These are phyloP conservation scores for Aspergillus novoparasiticus DNA, from an alignment of 2,329 filamentous ascomycete genomes.

Conservation along the genomic window DNA sequence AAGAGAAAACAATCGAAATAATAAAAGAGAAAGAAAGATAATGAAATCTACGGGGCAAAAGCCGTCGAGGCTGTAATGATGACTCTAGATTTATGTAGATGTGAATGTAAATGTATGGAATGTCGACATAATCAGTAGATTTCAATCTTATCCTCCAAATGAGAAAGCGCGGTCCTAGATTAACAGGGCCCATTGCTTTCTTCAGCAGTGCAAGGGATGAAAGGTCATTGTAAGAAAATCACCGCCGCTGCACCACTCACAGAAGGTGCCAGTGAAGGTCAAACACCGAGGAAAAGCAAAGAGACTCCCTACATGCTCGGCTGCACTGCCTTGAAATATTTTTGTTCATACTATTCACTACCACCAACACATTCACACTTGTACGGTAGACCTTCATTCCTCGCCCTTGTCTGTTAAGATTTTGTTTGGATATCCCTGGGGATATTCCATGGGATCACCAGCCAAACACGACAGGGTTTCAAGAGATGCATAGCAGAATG, in stretches of 20 bases:
- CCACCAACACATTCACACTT: not conserved
- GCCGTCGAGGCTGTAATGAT: not conserved
- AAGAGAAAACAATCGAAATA: not conserved
- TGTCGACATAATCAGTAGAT: not conserved
- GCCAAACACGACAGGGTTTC: not conserved
- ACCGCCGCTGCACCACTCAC: slow-evolving; percentile 17
- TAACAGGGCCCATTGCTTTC: slow-evolving; percentile 9
- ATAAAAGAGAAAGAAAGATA: not conserved
- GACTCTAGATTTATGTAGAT: not conserved
- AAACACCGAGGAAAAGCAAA: slow-evolving; percentile 1
- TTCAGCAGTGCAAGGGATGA: slow-evolving; percentile 23
- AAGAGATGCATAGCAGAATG: slow-evolving; percentile 10
- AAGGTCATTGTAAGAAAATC: slow-evolving; percentile 9
- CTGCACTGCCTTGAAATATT: not conserved
- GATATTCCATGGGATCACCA: not conserved
- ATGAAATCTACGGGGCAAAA: not conserved
- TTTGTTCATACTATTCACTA: not conserved
- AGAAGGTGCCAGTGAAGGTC: slow-evolving; percentile 2
- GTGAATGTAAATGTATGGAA: slow-evolving; percentile 1
- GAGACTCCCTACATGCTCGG: not conserved
- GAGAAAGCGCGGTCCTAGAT: slow-evolving; percentile 1
- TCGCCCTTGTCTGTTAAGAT: not conserved
- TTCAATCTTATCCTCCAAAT: not conserved
- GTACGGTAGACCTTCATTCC: not conserved
- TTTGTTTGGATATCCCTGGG: not conserved